Percentiles rank a stretch among this genome's conserved stretches.
These are phyloP conservation scores for Penstemon newberryi DNA, from an alignment of 257 asterid genomes.

Conservation along the genomic window DNA sequence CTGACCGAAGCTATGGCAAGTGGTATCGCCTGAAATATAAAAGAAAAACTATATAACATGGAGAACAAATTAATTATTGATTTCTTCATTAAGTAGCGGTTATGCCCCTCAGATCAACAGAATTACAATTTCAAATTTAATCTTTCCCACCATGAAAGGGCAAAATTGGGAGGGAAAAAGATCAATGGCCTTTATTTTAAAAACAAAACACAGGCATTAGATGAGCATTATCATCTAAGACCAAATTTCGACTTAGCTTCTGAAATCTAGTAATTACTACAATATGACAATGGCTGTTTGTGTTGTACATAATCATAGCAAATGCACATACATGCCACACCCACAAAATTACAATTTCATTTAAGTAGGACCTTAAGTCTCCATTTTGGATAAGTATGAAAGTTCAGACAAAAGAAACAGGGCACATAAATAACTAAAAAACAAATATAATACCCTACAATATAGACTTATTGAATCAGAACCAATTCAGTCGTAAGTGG, in stretches of 20 bases:
- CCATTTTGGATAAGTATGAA: neutral
- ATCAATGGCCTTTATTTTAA: neutral
- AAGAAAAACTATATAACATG: constrained; percentile 23
- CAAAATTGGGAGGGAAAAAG: constrained; percentile 17
- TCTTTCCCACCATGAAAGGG: constrained; percentile 18
- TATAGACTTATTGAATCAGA: neutral
- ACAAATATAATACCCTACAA: neutral
- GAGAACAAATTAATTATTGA: neutral
- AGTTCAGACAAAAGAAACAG: neutral
- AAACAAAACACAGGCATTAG: neutral
- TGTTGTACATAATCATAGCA: neutral
- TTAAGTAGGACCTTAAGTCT: neutral
- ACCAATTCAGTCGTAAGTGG: neutral
- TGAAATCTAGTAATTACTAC: neutral
- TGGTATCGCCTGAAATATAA: constrained; percentile 77
- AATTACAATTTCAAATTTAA: constrained; percentile 17
- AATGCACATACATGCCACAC: neutral
- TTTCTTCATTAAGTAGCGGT: constrained; percentile 1
- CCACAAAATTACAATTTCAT: neutral
- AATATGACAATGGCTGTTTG: neutral
- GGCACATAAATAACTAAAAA: neutral
- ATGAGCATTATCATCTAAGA: neutral
- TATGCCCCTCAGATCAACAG: constrained; percentile 10
- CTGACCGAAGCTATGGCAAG: constrained; percentile 91
- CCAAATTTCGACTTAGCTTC: neutral